Percentiles rank a stretch among this genome's conserved stretches.
These are phyloP conservation scores for Athelia sp. DNA, from an alignment of 1,284 basidiomycete genomes.

Conservation along the genomic window DNA sequence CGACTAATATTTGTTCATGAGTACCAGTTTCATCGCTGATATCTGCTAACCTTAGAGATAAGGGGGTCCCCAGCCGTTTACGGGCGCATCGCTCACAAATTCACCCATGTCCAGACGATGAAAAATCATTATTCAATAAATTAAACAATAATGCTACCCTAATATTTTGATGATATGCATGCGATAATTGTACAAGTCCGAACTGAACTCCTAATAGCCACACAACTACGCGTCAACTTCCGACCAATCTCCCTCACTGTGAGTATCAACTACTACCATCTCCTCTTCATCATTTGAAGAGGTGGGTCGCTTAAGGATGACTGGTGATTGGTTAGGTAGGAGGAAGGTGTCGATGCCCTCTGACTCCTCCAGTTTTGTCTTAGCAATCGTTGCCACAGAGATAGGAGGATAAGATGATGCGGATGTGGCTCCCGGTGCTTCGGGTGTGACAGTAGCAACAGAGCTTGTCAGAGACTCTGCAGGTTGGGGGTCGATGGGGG, in stretches of 20 bases:
- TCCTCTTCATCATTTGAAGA: background rate
- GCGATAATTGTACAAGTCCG: conserved; percentile 1
- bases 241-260: background rate
- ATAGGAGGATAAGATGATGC: background rate
- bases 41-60: too few species aligned
- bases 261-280: background rate
- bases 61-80: too few species aligned
- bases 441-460: background rate
- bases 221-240: background rate
- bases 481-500: background rate
- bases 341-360: background rate
- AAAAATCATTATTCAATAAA: too few species aligned
- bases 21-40: too few species aligned
- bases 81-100: too few species aligned
- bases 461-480: background rate
- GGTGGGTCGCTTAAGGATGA: background rate
- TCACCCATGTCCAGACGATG: too few species aligned
- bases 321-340: background rate
- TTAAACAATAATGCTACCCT: too few species aligned
- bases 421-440: background rate
- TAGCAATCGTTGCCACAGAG: background rate
- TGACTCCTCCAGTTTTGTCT: background rate
- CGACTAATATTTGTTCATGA: too few species aligned
- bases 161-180: too few species aligned
- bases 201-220: background rate